Evolutionary conservation across 140 eudicot species (phyloP), one percentile per base, ranked within the genome.

Genomic region (Oenanthe javanica): DNA sequence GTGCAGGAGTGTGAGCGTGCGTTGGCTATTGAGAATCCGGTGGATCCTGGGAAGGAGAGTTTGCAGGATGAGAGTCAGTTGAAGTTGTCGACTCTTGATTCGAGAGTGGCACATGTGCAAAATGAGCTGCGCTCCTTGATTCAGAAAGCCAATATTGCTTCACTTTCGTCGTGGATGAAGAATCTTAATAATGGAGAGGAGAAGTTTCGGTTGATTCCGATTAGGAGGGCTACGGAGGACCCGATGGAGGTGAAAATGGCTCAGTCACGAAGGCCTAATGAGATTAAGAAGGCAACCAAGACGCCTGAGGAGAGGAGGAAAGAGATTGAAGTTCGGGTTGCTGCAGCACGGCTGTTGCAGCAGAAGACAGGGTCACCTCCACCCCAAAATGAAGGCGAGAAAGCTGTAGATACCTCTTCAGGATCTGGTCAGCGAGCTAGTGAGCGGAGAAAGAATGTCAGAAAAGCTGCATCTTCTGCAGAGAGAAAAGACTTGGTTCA

Each of bases 301-400:
- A 95, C 99, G 1, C 90, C 86, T 19, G 99, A 95, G 82, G 99
- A 95, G 85, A 82, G 96, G 61, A 91, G 97, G 88, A 89, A 92
- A 77, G 97, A 95, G 86, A 91, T 95, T 84, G 99, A 95, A 84
- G 99, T 95, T 48, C 87, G 93, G 80, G 99, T 95, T 78, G 97
- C 97, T 83, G 99, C 99, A 69, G 97, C 97, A 2, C 88, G 96
- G 87, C 79, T 95, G 81, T 81, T 95, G 89, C 99, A 95, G 91
- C 99, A 91, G 86, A 89, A 92, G 81, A 79, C 84, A 8, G 97
- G 87, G 67, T 73, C 93, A 2, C 83, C 84, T 45, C 80, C 84
- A 70, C 48, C 83, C 36, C 89, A 86, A 85, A 83, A 46, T 51
- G 93, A 83, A 31, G 92, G 82, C 42, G 91, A 85, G 42, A 89